Evolutionary conservation across 345 rosid species (phyloP), one percentile per base, ranked within the genome.

Genomic region (Lepidium africanum): DNA sequence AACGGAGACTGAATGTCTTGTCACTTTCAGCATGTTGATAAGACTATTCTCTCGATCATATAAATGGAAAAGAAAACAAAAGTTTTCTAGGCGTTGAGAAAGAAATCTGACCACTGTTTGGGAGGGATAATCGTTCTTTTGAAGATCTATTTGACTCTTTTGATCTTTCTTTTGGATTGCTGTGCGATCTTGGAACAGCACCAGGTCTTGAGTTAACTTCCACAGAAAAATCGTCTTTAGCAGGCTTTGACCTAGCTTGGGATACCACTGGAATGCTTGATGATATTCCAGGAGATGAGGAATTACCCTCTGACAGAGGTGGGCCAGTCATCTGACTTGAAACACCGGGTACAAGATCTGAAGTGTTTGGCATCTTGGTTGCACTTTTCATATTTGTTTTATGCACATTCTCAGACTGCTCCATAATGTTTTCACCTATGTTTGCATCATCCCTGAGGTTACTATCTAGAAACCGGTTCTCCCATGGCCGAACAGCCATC

Each of bases 401-500:
- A 68, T 72, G 67, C 63, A 72, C 86, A 76, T 57, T 78, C 65
- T 68, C 84, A 41, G 71, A 73, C 48, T 82, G 87, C n/a, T 73
- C 72, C 25, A 76, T 56, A 61, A 47, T 81, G 37, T 82, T 75
- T 63, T 89, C 97, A 42, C 46, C 72, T 80, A 85, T 17, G 79
- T 67, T 86, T 8, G 81, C 85, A 38, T 92, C 96, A 56, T 91
- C 99, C 61, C 77, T 86, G 42, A 89, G 84, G 77, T 91, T 94
- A 66, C 75, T 85, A 75, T 91, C 99, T 23, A 91, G 97, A 83
- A 91, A 87, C 68, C 99, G 88, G 27, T 89, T 95, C 81, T 95
- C 98, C 98, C 99, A 91, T 43, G 99, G 98, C 35, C 99, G 98
- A 69, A 95, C 99, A 56, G 99, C 99, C 99, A 95, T 89, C 98